Percentiles rank a stretch among this genome's conserved stretches.
Evolutionary conservation across 2,329 filamentous ascomycete species (phyloP).

Genomic region (Elsinoe australis): DNA sequence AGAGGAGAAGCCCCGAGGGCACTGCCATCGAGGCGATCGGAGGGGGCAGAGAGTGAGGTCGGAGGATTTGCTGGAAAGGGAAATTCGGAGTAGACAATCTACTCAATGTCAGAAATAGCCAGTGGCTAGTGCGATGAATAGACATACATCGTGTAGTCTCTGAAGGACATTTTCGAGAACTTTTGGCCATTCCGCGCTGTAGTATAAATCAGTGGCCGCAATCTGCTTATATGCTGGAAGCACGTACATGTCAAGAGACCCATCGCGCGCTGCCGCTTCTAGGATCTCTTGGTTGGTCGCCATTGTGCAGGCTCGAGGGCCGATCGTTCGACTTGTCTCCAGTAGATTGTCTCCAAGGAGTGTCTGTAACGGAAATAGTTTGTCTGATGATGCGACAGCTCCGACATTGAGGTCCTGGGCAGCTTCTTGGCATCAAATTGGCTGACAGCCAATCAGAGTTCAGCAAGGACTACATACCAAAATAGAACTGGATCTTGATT

Average conservation of each 20-base stretch:
- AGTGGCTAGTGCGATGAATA: too few relatives aligned
- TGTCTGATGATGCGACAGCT: too few relatives aligned
- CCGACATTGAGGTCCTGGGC: too few relatives aligned
- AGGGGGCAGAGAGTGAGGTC: slow-evolving; percentile 33
- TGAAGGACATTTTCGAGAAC: slow-evolving; percentile 58
- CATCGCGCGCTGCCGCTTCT: slow-evolving; percentile 50
- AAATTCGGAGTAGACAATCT: slow-evolving; percentile 73
- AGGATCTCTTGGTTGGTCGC: slow-evolving; percentile 43
- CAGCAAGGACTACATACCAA: too few relatives aligned
- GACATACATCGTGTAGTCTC: slow-evolving; percentile 57
- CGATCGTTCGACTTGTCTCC: neutral
- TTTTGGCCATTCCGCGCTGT: slow-evolving; percentile 60
- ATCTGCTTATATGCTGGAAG: slow-evolving; percentile 26
- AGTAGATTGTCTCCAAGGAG: too few relatives aligned
- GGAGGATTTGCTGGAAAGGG: slow-evolving; percentile 56
- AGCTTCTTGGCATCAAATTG: too few relatives aligned
- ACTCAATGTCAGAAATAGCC: neutral
- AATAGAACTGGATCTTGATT: too few relatives aligned
- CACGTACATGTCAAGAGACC: slow-evolving; percentile 51
- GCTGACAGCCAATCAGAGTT: too few relatives aligned
- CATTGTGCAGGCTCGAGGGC: slow-evolving; percentile 19
- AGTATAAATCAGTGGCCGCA: slow-evolving; percentile 22
- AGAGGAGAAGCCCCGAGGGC: slow-evolving; percentile 19
- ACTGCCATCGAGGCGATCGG: slow-evolving; percentile 28
- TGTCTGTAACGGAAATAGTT: too few relatives aligned